Base-by-base conservation (phyloP, 169 alveolate species). In the Eimeria maxima region DNA sequence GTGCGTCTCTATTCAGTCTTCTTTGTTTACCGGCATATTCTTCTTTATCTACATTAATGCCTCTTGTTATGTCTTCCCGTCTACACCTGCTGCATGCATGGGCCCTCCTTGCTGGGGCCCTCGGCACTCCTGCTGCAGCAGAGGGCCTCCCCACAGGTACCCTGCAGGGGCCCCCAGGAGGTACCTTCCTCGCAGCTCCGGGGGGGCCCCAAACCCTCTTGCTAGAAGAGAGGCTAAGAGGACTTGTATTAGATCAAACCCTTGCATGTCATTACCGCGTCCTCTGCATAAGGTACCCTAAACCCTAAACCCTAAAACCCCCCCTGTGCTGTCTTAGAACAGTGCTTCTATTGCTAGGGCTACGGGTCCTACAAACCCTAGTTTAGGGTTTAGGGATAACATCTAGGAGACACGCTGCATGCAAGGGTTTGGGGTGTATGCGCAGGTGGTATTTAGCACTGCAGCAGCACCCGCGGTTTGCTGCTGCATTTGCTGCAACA, bases 371-470 rank as follows among this genome's bases (percentile, higher is more conserved):
- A 67, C 24, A 53, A 16, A 29, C 80, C 11, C 38, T 33, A 69
- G 80, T 29, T n/a, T 76, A 33, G 57, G 44, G 45, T 24, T 76
- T 27, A 16, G 63, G 63, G 63, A 0, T 33, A 33, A 1, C 38
- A 33, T 33, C 0, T 33, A 33, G 1, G 38, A 33, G 38, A 33
- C 38, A 33, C 38, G 38, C 38, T 53, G 63, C 18, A 53, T 69
- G 80, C 13, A n/a, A 33, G 45, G 90, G 20, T 45, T 44, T 44
- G 44, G 69, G 38, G 63, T 80, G 55, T 86, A 16, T 86, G 3
- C 50, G 65, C 95, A 90, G 95, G 76, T 90, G 95, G 95, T 53
- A 38, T 44, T 3, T 69, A 63, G 88, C 95, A 6, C 63, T 90
- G 74, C 8, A 69, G 53, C 73, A 90, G 38, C 87, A 65, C 29